These are phyloP conservation scores for Sporothrix pallida DNA, from an alignment of 2,329 filamentous ascomycete genomes.

Conservation along the genomic window DNA sequence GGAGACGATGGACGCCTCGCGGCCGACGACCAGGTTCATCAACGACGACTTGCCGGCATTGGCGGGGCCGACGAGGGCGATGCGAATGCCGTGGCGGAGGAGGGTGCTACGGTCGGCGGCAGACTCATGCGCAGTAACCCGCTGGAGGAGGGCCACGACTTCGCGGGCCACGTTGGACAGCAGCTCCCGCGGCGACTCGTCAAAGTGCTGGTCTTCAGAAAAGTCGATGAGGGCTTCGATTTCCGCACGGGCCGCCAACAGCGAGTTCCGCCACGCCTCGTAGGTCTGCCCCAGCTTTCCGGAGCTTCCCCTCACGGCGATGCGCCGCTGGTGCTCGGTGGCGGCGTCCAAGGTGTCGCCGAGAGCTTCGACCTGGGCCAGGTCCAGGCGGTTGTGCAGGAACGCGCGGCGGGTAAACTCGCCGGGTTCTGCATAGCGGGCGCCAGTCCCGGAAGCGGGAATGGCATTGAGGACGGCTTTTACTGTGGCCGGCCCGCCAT, in stretches of 20 bases:
- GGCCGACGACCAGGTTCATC: conserved; percentile 85
- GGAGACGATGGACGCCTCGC: conserved; percentile 95
- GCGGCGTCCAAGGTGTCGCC: conserved; percentile 69
- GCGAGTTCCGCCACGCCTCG: conserved; percentile 76
- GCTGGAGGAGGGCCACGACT: conserved; percentile 40
- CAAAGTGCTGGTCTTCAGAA: conserved; percentile 95
- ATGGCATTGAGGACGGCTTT: conserved; percentile 84
- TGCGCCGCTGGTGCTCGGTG: conserved; percentile 90
- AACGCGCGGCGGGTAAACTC: conserved; percentile 96
- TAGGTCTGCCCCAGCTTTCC: conserved; percentile 75
- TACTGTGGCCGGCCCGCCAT: conserved; percentile 87
- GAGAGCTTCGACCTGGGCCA: conserved; percentile 79
- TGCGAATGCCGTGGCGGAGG: conserved; percentile 79
- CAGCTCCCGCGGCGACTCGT: conserved; percentile 78
- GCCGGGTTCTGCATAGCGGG: conserved; percentile 91
- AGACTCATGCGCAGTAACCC: conserved; percentile 71
- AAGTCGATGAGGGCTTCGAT: conserved; percentile 97
- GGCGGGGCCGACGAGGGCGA: conserved; percentile 87
- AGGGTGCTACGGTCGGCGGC: conserved; percentile 85
- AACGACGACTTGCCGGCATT: conserved; percentile 96
- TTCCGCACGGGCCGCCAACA: conserved; percentile 84
- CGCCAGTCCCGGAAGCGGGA: conserved; percentile 49
- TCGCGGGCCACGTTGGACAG: conserved; percentile 67
- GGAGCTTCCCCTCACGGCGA: conserved; percentile 79
- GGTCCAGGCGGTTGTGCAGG: conserved; percentile 79